Conservation (phyloP, 2,329 filamentous ascomycete genomes). For the Penicillium paneum region DNA sequence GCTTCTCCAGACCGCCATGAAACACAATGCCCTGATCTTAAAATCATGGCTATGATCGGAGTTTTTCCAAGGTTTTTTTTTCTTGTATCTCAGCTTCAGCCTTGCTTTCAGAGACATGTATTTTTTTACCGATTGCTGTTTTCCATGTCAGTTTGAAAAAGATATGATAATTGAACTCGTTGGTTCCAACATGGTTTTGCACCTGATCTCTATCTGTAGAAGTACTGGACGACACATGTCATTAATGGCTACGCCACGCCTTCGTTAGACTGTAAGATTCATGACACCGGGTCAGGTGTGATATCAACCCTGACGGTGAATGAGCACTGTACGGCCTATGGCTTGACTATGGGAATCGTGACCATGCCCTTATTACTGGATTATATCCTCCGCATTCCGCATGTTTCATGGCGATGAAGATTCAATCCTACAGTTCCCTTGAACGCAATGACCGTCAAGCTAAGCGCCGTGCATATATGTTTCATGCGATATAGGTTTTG, state of each 20-base stretch:
- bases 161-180: slow-evolving; percentile 4
- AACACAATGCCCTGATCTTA: not conserved
- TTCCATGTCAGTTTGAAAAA: slow-evolving; percentile 1
- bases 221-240: not conserved
- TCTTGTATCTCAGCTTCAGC: slow-evolving; percentile 9
- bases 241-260: too few species aligned
- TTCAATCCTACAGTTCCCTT: not conserved
- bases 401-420: too few species aligned
- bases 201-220: not conserved
- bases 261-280: not conserved
- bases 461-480: not conserved
- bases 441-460: not conserved
- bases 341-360: not conserved
- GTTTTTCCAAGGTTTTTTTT: slow-evolving; percentile 2
- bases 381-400: not conserved
- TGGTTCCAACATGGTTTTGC: not conserved
- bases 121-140: slow-evolving; percentile 3
- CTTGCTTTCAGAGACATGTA: slow-evolving; percentile 8
- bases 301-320: not conserved
- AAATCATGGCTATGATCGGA: slow-evolving; percentile 1
- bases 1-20: not conserved
- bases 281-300: not conserved
- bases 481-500: not conserved
- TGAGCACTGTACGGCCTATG: too few species aligned
- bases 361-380: not conserved